Percentiles rank a stretch among this genome's conserved stretches.
These are phyloP conservation scores for Hemerocallis citrina DNA, from an alignment of 106 monocot genomes.

Conservation along the genomic window DNA sequence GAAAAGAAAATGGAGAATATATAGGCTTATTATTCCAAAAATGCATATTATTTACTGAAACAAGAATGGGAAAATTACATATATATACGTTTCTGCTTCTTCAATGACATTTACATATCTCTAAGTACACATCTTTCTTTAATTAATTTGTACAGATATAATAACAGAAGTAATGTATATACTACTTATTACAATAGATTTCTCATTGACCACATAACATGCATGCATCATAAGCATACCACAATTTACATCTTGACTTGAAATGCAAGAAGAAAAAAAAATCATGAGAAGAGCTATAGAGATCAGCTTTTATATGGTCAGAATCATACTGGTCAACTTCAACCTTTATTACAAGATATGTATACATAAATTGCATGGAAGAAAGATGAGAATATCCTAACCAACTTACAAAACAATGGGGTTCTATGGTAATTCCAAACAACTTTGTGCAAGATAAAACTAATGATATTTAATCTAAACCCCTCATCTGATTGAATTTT, in stretches of 20 bases:
- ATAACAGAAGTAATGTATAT: not conserved
- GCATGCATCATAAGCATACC: constrained; percentile 1
- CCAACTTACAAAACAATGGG: constrained; percentile 10
- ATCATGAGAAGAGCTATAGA: not conserved
- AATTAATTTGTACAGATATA: constrained; percentile 10
- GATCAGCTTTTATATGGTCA: not conserved
- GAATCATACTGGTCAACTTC: constrained; percentile 1
- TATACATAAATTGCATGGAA: constrained; percentile 1
- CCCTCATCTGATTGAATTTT: too few species aligned
- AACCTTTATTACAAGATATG: not conserved
- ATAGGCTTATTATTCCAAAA: too few species aligned
- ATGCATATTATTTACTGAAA: too few species aligned
- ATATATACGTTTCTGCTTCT: not conserved
- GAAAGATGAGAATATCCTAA: constrained; percentile 3
- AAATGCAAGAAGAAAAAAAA: constrained; percentile 4
- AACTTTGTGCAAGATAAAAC: not conserved
- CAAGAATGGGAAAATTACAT: too few species aligned
- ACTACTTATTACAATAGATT: not conserved
- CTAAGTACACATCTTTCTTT: constrained; percentile 4
- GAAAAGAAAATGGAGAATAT: too few species aligned
- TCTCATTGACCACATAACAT: not conserved
- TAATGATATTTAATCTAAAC: too few species aligned
- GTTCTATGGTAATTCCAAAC: not conserved
- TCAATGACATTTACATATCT: not conserved
- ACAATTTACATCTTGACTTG: constrained; percentile 6